Percentiles rank a stretch among this genome's conserved stretches.
phyloP scores from a whole-genome alignment of 768 basidiomycete species.

The Rickenella mellea region DNA sequence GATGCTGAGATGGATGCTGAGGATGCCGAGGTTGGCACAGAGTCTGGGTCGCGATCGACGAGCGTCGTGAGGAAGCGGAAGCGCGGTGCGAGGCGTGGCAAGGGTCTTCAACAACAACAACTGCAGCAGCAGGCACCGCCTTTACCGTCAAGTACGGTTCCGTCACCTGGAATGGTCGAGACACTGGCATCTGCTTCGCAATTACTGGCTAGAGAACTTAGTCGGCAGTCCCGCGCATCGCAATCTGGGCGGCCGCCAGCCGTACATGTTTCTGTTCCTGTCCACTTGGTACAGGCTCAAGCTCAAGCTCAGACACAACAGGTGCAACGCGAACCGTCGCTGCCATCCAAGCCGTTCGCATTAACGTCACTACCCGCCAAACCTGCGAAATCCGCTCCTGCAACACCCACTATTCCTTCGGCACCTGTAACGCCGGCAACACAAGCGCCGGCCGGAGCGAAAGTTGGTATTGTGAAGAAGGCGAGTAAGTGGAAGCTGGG shows the following conservation, averaged over 20 bases:
- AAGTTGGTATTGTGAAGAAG: constrained; percentile 44
- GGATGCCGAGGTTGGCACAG: constrained; percentile 23
- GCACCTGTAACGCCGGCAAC: constrained; percentile 12
- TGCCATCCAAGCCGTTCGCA: too few species aligned
- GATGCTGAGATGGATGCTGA: constrained; percentile 14
- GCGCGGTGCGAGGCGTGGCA: constrained; percentile 79
- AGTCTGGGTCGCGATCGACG: constrained; percentile 43
- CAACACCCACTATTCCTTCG: constrained; percentile 6
- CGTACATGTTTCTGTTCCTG: constrained; percentile 16
- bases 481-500: constrained; percentile 80
- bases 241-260: constrained; percentile 11
- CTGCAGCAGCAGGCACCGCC: constrained; percentile 1
- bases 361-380: constrained; percentile 12
- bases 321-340: too few species aligned
- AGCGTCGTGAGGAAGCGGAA: constrained; percentile 76
- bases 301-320: too few species aligned
- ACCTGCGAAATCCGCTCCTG: not conserved
- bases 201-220: constrained; percentile 75
- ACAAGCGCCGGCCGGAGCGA: constrained; percentile 9
- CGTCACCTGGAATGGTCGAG: constrained; percentile 23
- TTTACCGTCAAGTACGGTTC: not conserved
- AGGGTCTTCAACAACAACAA: constrained; percentile 26
- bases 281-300: constrained; percentile 20
- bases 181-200: constrained; percentile 77
- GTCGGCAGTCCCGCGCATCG: constrained; percentile 32